Conservation (phyloP, 2,329 filamentous ascomycete genomes). For the Cordyceps cateniannulata region DNA sequence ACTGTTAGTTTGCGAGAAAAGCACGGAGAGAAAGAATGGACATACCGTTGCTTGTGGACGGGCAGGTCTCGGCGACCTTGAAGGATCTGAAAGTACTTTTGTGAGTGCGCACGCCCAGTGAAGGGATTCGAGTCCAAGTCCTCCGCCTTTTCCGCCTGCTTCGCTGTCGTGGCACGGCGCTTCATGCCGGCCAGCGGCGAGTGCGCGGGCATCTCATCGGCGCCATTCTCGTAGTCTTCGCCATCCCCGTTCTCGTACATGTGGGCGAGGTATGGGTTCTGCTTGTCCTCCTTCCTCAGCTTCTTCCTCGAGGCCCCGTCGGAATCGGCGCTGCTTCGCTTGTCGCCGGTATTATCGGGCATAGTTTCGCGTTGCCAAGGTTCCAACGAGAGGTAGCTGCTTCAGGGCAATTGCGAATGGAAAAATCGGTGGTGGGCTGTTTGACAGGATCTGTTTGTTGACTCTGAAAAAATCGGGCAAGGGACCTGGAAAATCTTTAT, state of each 20-base stretch:
- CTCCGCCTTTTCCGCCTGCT: conserved; percentile 67
- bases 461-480: conserved; percentile 1
- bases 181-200: conserved; percentile 60
- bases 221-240: conserved; percentile 29
- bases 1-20: background rate
- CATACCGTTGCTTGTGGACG: conserved; percentile 81
- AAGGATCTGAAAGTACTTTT: conserved; percentile 85
- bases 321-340: conserved; percentile 38
- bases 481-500: conserved; percentile 6
- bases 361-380: background rate
- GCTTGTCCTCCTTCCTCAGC: conserved; percentile 26
- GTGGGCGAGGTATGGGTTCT: conserved; percentile 90
- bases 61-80: conserved; percentile 78
- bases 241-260: conserved; percentile 56
- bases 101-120: conserved; percentile 68
- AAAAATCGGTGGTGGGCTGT: background rate
- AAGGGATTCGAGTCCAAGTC: conserved; percentile 81
- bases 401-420: background rate
- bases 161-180: conserved; percentile 74
- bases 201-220: conserved; percentile 24
- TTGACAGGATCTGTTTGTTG: background rate
- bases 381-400: background rate
- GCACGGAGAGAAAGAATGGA: background rate
- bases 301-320: conserved; percentile 37
- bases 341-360: conserved; percentile 26